phyloP scores from a whole-genome alignment of 148 eudicot genomes.

The Pharnaceum exiguum region DNA sequence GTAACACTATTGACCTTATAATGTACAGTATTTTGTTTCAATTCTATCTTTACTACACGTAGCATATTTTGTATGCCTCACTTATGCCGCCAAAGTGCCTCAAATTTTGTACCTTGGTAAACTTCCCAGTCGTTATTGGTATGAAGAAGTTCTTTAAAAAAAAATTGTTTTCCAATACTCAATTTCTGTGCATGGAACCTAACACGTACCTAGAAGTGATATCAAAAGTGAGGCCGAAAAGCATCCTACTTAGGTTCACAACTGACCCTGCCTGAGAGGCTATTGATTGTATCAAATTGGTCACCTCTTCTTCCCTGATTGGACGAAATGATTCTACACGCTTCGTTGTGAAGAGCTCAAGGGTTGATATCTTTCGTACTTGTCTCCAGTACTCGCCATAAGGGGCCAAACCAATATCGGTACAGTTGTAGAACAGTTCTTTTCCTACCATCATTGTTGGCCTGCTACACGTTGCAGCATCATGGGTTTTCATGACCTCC shows the following conservation, averaged over 20 bases:
- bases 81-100: too few relatives aligned
- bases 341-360: conserved; percentile 21
- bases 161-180: too few relatives aligned
- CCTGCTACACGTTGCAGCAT: conserved; percentile 5
- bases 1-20: too few relatives aligned
- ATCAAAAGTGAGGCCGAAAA: conserved; percentile 1
- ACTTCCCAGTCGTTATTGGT: too few relatives aligned
- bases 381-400: conserved; percentile 12
- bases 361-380: conserved; percentile 17
- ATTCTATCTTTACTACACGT: too few relatives aligned
- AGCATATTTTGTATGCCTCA: too few relatives aligned
- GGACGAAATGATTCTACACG: conserved; percentile 2
- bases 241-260: conserved; percentile 21
- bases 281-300: background rate
- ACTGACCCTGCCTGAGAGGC: background rate
- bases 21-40: too few relatives aligned
- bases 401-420: conserved; percentile 8
- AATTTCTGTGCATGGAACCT: conserved; percentile 9
- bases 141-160: conserved; percentile 1
- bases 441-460: conserved; percentile 6
- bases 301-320: conserved; percentile 18
- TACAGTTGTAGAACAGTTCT: conserved; percentile 11
- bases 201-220: conserved; percentile 22
- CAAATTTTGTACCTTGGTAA: too few relatives aligned
- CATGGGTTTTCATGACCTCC: conserved; percentile 25